Evolutionary conservation across 106 monocot genomes (phyloP).

Genomic region (Acorus gramineus): DNA sequence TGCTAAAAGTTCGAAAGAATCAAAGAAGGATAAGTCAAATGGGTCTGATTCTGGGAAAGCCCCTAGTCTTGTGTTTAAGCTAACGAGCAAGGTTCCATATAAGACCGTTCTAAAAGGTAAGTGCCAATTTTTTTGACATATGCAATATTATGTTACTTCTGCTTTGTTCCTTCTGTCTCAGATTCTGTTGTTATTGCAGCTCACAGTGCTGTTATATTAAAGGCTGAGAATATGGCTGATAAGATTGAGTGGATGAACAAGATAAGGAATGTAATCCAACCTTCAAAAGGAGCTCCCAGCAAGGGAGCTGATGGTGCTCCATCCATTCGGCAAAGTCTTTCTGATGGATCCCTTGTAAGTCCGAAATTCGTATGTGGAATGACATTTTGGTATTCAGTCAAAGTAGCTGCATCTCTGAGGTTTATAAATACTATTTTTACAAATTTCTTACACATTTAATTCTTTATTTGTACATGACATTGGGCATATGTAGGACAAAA

Average conservation of each 20-base stretch:
- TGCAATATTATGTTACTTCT: background rate
- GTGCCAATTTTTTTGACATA: background rate
- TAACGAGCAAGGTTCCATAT: slow-evolving; percentile 59
- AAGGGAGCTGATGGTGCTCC: slow-evolving; percentile 43
- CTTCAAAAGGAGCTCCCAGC: slow-evolving; percentile 35
- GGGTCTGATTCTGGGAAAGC: slow-evolving; percentile 42
- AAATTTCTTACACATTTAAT: too few species aligned
- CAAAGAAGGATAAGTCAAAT: slow-evolving; percentile 31
- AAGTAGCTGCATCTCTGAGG: background rate
- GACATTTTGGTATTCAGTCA: background rate
- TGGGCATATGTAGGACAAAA: too few species aligned
- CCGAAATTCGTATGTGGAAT: background rate
- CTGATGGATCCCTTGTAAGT: slow-evolving; percentile 90
- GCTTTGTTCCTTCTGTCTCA: background rate
- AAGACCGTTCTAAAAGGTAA: slow-evolving; percentile 70
- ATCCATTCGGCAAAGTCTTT: slow-evolving; percentile 75
- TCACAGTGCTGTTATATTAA: slow-evolving; percentile 80
- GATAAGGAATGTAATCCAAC: slow-evolving; percentile 53
- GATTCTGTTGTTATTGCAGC: slow-evolving; percentile 38
- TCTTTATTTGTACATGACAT: too few species aligned
- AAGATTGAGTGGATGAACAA: slow-evolving; percentile 88
- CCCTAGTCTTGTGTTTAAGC: slow-evolving; percentile 49
- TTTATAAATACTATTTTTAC: background rate
- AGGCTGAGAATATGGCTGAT: slow-evolving; percentile 81
- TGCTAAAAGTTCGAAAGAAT: slow-evolving; percentile 52